Conservation (phyloP, 208 protist genomes). For the Trichomonas vaginalis region DNA sequence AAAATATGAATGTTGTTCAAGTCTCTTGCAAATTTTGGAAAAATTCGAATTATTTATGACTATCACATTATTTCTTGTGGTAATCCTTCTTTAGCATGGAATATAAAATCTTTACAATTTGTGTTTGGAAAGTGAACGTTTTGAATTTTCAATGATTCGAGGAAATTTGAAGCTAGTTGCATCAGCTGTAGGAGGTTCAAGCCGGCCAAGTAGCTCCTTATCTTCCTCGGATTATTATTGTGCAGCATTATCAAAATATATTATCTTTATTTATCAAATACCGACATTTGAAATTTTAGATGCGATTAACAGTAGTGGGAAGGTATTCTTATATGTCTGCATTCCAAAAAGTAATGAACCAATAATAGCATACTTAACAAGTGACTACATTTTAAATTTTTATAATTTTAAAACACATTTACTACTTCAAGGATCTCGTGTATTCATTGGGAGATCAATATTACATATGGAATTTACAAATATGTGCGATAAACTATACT, state of each 20-base stretch:
- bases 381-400: background rate
- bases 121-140: background rate
- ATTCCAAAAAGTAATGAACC: background rate
- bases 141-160: background rate
- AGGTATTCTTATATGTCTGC: background rate
- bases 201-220: background rate
- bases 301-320: background rate
- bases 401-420: background rate
- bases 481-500: background rate
- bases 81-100: too few species aligned
- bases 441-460: background rate
- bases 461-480: background rate
- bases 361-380: background rate
- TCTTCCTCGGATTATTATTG: background rate
- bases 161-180: background rate
- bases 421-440: background rate
- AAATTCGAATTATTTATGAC: too few species aligned
- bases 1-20: too few species aligned
- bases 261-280: background rate
- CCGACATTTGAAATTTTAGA: background rate
- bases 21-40: too few species aligned
- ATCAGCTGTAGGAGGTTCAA: background rate
- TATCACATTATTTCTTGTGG: too few species aligned
- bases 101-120: too few species aligned
- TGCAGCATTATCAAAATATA: background rate